A percentile compares a stretch with the other conserved stretches of the same genome.
phyloP scores from a whole-genome alignment of 306 rosid species.

The Cicer cuneatum region DNA sequence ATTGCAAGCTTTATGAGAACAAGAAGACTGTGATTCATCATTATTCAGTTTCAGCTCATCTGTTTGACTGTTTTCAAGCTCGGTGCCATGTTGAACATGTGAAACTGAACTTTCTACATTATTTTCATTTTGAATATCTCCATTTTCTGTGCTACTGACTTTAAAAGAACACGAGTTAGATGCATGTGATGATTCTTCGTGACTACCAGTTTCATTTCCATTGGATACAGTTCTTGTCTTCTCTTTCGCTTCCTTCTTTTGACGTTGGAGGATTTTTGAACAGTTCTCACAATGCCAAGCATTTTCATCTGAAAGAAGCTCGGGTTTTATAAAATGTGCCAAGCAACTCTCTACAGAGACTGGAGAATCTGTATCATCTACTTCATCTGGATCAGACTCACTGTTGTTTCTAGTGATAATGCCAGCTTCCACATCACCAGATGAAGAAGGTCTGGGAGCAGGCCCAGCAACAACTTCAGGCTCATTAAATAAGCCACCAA shows the following conservation, averaged over 20 bases:
- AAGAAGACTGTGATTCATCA: constrained; percentile 51
- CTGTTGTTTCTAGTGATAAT: constrained; percentile 56
- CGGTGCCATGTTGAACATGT: constrained; percentile 39
- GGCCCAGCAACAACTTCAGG: constrained; percentile 81
- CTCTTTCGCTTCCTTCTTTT: constrained; percentile 53
- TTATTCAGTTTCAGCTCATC: constrained; percentile 41
- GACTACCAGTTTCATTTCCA: constrained; percentile 51
- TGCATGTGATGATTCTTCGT: constrained; percentile 45
- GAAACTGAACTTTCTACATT: constrained; percentile 48
- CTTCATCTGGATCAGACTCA: constrained; percentile 97
- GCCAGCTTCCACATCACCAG: constrained; percentile 59
- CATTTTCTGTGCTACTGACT: constrained; percentile 50
- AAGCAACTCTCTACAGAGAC: constrained; percentile 94
- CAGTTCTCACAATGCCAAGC: constrained; percentile 97
- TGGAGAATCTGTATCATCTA: constrained; percentile 85
- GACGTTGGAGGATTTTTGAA: constrained; percentile 59
- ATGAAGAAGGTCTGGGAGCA: constrained; percentile 62
- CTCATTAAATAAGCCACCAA: constrained; percentile 85
- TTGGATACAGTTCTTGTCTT: constrained; percentile 49
- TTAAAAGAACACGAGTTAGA: constrained; percentile 47
- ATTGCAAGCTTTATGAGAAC: constrained; percentile 47
- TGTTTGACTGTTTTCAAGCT: constrained; percentile 54
- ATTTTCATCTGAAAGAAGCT: constrained; percentile 87
- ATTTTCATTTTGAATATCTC: constrained; percentile 42
- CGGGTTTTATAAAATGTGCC: constrained; percentile 84